phyloP scores from a whole-genome alignment of 257 asterid genomes.

The Petunia axillaris region DNA sequence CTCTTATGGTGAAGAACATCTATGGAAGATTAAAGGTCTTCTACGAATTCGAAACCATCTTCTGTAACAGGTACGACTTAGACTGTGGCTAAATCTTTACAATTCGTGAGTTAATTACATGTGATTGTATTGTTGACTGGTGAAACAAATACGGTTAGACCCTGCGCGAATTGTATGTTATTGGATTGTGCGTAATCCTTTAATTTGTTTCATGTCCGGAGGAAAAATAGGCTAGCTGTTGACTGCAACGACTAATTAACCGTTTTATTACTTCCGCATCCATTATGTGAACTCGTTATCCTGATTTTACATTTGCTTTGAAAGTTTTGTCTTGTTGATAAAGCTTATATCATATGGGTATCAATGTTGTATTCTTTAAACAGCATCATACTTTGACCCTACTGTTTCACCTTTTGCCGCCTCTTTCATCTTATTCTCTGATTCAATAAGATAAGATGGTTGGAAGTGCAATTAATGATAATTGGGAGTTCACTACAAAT shows the following conservation, averaged over 20 bases:
- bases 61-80: no score
- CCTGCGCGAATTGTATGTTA: no score
- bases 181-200: no score
- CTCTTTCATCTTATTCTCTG: neutral
- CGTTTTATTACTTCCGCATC: neutral
- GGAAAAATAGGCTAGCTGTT: neutral
- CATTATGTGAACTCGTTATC: neutral
- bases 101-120: no score
- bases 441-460: slow-evolving; percentile 51
- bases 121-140: no score
- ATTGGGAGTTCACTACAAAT: slow-evolving; percentile 71
- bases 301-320: neutral
- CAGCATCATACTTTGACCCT: slow-evolving; percentile 7
- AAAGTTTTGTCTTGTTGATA: neutral
- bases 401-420: neutral
- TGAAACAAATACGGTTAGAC: no score
- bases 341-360: neutral
- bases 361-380: neutral
- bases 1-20: no score
- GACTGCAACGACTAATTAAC: neutral
- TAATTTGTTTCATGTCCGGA: neutral
- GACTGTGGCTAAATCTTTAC: no score
- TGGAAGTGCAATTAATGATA: slow-evolving; percentile 68
- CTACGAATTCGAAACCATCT: no score
- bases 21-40: no score